These are phyloP conservation scores for Edaphochlamys debaryana DNA, from an alignment of 139 green algal species.

Conservation along the genomic window DNA sequence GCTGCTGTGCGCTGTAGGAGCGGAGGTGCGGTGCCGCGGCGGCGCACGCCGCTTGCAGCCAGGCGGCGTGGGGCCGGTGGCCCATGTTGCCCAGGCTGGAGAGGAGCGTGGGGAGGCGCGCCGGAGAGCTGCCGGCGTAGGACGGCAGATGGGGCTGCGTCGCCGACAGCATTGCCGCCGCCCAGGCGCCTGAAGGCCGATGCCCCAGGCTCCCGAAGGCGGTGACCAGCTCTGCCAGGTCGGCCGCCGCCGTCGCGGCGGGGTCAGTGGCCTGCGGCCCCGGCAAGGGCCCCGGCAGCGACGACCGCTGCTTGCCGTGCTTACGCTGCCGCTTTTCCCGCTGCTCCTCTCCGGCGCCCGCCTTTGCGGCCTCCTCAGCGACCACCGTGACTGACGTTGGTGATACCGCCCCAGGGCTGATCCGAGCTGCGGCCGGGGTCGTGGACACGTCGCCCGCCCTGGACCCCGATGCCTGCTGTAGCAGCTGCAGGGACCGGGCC, in stretches of 20 bases:
- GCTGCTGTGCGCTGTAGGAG: not conserved
- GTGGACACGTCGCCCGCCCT: no score
- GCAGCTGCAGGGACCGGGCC: not conserved
- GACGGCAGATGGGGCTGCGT: conserved; percentile 13
- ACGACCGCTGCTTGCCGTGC: no score
- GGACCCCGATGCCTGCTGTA: no score
- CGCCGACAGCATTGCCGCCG: conserved; percentile 4
- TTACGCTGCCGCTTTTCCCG: no score
- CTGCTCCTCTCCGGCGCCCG: no score
- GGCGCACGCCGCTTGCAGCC: not conserved
- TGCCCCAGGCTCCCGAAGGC: conserved; percentile 34
- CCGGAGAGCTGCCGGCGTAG: not conserved
- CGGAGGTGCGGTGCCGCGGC: not conserved
- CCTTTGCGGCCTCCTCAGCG: no score
- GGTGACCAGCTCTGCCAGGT: not conserved
- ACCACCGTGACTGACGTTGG: no score
- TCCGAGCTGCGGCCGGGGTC: no score
- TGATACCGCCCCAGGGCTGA: no score
- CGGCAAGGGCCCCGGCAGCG: no score
- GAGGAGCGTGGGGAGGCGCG: not conserved
- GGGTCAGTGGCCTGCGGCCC: no score
- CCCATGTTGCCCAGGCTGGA: not conserved
- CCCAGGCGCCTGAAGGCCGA: conserved; percentile 41
- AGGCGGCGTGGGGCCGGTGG: not conserved
- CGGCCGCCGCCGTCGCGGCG: not conserved